Base-by-base conservation (phyloP, 2,329 filamentous ascomycete species). In the Colletotrichum gigasporum region DNA sequence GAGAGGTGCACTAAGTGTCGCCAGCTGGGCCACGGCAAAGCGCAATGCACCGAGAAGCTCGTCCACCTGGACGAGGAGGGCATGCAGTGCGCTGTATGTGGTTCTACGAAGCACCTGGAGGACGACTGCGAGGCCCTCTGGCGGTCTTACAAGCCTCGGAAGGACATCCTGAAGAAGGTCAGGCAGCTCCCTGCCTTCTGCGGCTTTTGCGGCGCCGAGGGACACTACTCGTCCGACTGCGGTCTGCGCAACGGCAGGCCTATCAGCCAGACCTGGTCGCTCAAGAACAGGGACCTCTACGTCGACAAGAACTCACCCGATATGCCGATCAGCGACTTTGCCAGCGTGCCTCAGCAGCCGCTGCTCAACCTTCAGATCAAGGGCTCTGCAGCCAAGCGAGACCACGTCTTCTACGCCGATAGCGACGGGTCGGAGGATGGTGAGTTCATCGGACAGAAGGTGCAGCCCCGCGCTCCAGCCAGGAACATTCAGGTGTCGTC, bases 61-160 rank as follows among this genome's bases (percentile, higher is more conserved):
- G 73, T 75, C 3, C 68, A 83, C 52, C 77, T 82, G 14, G 83
- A 82, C 66, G 81, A 81, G 14, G 87, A 89, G 58, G 81, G 82
- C 20, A 77, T 84, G 47, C 82, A 83, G 3, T 93, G 91, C 72
- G 85, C 86, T 10, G 78, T 88, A 32, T 93, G 91, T 74, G 78
- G 78, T 37, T 82, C 82, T 6, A 67, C 71, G 3, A 79, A 83
- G 8, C 91, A 93, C 69, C 69, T 82, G 8, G 90, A 92, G 71
- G 72, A 79, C 11, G 76, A 83, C 2, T 93, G 91, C 72, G 82
- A 85, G 55, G 78, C 82, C 48, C 76, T 90, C 22, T 92, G 88
- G 88, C 80, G 84, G 61, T 87, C 82, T 16, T 90, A 84, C 71
- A 73, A 76, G 11, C 80, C 79, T 2, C 73, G 76, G 12, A 69